Evolutionary conservation across 352 stramenopile species (phyloP).

Genomic region (Phytophthora pluvialis): DNA sequence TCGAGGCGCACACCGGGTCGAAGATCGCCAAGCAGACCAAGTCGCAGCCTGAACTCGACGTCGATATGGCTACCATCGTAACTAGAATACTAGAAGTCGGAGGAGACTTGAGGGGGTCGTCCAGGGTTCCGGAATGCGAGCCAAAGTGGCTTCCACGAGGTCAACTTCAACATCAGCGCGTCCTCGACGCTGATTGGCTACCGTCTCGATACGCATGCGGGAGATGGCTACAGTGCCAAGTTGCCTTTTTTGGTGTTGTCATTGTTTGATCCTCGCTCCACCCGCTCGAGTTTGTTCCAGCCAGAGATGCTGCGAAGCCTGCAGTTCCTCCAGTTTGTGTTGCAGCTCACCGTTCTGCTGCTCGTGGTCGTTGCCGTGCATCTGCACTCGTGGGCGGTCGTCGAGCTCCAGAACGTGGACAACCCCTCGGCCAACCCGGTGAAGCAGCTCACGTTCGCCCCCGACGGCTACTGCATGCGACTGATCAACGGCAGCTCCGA

Average conservation of each 20-base stretch:
- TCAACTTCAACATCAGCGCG: conserved; percentile 22
- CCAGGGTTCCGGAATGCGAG: conserved; percentile 14
- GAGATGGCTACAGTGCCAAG: conserved; percentile 23
- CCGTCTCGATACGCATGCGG: conserved; percentile 24
- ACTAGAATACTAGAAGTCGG: no score
- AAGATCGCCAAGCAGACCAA: conserved; percentile 32
- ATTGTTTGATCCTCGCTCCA: conserved; percentile 6
- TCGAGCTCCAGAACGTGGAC: conserved; percentile 28
- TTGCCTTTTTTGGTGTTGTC: conserved; percentile 3
- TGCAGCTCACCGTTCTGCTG: conserved; percentile 38
- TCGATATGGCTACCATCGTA: background rate
- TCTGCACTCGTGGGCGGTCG: conserved; percentile 45
- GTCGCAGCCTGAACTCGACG: conserved; percentile 16
- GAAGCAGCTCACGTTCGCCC: conserved; percentile 47
- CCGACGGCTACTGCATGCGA: conserved; percentile 52
- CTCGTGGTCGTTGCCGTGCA: conserved; percentile 34
- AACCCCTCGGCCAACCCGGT: conserved; percentile 3
- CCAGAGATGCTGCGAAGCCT: conserved; percentile 28
- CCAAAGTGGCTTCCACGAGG: conserved; percentile 1
- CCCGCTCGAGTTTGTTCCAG: background rate
- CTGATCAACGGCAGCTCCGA: conserved; percentile 39
- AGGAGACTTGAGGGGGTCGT: background rate
- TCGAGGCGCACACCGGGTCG: conserved; percentile 59
- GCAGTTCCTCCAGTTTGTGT: conserved; percentile 22
- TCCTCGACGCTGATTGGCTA: conserved; percentile 34